Percentiles rank a stretch among this genome's conserved stretches.
Evolutionary conservation across 352 stramenopile genomes (phyloP).

Genomic region (Globisporangium orthogonon): DNA sequence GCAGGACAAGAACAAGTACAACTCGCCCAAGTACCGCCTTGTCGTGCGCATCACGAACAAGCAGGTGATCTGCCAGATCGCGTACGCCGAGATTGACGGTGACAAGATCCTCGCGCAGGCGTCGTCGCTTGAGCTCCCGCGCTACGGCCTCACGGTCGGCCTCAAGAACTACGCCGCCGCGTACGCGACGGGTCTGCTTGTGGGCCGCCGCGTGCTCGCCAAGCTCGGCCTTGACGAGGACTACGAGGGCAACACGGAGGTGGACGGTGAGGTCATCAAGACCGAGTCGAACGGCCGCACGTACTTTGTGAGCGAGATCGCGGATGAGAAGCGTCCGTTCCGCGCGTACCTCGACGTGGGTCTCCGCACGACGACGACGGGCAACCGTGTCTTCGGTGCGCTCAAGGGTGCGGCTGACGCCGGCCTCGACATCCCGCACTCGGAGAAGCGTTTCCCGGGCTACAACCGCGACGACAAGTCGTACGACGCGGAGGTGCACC

Average conservation of each 20-base stretch:
- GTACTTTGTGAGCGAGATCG: conserved; percentile 99
- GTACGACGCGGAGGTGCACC: conserved; percentile 98
- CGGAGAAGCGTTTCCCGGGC: conserved; percentile 98
- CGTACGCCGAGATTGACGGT: conserved; percentile 97
- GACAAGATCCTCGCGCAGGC: conserved; percentile 95
- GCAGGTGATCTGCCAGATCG: conserved; percentile 98
- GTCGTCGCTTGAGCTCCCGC: conserved; percentile 94
- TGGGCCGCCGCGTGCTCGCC: conserved; percentile 94
- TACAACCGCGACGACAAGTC: conserved; percentile 98
- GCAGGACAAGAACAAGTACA: conserved; percentile 99
- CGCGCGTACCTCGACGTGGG: conserved; percentile 97
- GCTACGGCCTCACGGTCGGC: conserved; percentile 95
- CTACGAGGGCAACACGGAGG: conserved; percentile 96
- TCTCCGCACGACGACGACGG: conserved; percentile 95
- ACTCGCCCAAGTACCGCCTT: conserved; percentile 97
- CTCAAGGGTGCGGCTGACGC: conserved; percentile 98
- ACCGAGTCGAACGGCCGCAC: conserved; percentile 94
- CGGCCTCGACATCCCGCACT: conserved; percentile 98
- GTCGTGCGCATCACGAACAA: conserved; percentile 96
- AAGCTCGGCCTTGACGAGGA: conserved; percentile 98
- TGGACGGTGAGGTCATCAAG: conserved; percentile 94
- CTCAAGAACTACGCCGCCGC: conserved; percentile 99
- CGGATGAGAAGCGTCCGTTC: conserved; percentile 98
- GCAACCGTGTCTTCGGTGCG: conserved; percentile 97
- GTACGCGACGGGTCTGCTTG: conserved; percentile 96